Evolutionary conservation across 441 rosid species (phyloP), one percentile per base, ranked within the genome.

Genomic region (Croton laevigatus): DNA sequence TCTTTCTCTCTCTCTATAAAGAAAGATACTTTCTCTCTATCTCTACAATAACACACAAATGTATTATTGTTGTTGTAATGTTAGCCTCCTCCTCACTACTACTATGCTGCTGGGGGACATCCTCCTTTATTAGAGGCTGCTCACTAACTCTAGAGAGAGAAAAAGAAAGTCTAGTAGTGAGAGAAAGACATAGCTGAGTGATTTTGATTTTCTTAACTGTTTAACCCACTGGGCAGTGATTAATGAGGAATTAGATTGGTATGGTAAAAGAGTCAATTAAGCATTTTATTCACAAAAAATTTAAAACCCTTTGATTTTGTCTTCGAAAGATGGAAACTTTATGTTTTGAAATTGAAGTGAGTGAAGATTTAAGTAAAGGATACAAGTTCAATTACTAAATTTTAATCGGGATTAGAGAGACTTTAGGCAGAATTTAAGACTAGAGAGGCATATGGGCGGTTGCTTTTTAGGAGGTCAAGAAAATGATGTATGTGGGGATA

Each of bases 401-500:
- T 20, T 55, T n/a, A 23, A 40, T 55, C 0, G 4, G 3, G 40
- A 58, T 55, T 16, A 70, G 22, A 51, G 62, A 67, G 19, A 52
- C 71, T 66, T 66, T 52, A 63, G 65, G 71, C 20, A 54, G 46
- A 65, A 68, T 54, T 54, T 62, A 27, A 70, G 74, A 57, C 70
- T 64, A 40, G 6, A 3, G 59, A 53, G 40, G 23, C 14, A 42
- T 32, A 5, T 16, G 59, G 2, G 32, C 2, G 44, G 32, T 27
- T 55, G 69, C 23, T 59, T 68, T 70, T 68, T 20, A 17, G 64
- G 53, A 40, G 64, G 54, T 11, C 27, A 67, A 69, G 77, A 76
- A 78, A 59, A 59, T 59, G 78, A 78, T 40, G 64, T 59, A 42
- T 76, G 67, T 53, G 66, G 78, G 68, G 66, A 58, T 59, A 59